A percentile compares a stretch with the other conserved stretches of the same genome.
Conservation (phyloP, 2,329 filamentous ascomycete species). For the Hirsutella minnesotensis region DNA sequence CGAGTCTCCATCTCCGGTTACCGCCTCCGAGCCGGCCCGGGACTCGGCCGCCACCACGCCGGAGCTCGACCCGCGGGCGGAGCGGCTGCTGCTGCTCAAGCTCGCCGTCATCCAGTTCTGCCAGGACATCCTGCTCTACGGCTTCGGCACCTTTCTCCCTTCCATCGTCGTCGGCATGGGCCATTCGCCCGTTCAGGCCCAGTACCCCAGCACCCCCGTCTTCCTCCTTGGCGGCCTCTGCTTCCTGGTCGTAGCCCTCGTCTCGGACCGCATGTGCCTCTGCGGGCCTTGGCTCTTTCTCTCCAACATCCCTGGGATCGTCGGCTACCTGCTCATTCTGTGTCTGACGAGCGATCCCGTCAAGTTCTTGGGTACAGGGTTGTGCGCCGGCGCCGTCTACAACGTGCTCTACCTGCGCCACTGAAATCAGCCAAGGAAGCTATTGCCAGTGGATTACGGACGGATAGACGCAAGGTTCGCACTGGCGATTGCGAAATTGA, state of each 20-base stretch:
- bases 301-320: conserved; percentile 36
- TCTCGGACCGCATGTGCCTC: conserved; percentile 30
- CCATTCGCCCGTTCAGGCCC: conserved; percentile 35
- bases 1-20: no score
- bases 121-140: conserved; percentile 39
- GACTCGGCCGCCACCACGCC: neutral
- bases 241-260: conserved; percentile 31
- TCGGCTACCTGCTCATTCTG: conserved; percentile 37
- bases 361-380: conserved; percentile 36
- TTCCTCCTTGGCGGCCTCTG: conserved; percentile 35
- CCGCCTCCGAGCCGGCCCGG: no score
- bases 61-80: conserved; percentile 14
- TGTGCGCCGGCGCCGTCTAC: conserved; percentile 35
- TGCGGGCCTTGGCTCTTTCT: conserved; percentile 39
- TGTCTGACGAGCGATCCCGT: conserved; percentile 34
- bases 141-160: conserved; percentile 47
- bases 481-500: conserved; percentile 34
- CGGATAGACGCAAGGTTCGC: conserved; percentile 30
- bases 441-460: conserved; percentile 25
- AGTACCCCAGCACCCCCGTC: conserved; percentile 45
- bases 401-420: conserved; percentile 30
- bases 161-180: conserved; percentile 41
- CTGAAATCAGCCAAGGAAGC: conserved; percentile 28
- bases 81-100: conserved; percentile 18
- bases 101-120: conserved; percentile 36